These are phyloP conservation scores for Cyathus striatus DNA, from an alignment of 768 basidiomycete genomes.

Conservation along the genomic window DNA sequence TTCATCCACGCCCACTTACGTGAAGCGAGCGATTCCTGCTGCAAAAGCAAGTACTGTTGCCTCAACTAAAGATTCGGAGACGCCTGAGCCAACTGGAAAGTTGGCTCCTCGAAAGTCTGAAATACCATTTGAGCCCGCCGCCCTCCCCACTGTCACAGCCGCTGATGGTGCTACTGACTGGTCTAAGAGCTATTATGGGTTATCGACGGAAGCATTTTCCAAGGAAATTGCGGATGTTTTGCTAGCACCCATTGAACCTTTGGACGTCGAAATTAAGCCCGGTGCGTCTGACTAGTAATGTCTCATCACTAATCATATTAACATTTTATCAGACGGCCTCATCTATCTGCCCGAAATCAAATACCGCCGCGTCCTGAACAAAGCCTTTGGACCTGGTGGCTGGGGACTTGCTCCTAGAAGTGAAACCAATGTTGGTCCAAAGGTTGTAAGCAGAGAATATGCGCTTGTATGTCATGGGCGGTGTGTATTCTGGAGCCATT, in stretches of 20 bases:
- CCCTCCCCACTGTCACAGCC: conserved; percentile 8
- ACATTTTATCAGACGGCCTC: conserved; percentile 63
- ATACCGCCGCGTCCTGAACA: conserved; percentile 87
- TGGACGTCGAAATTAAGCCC: conserved; percentile 92
- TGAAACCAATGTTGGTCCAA: conserved; percentile 85
- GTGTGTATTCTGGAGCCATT: conserved; percentile 34
- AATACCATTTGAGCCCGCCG: background rate
- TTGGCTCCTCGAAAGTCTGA: background rate
- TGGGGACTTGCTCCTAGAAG: conserved; percentile 96
- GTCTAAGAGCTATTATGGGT: conserved; percentile 82
- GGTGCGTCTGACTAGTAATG: conserved; percentile 38
- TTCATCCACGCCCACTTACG: no score
- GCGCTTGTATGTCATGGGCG: conserved; percentile 90
- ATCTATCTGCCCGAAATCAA: conserved; percentile 97
- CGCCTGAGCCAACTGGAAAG: no score
- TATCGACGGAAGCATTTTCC: conserved; percentile 73
- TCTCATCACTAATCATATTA: background rate
- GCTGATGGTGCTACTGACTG: conserved; percentile 58
- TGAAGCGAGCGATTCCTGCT: no score
- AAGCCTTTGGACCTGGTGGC: conserved; percentile 92
- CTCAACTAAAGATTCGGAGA: no score
- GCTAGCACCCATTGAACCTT: conserved; percentile 66
- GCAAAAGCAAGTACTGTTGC: background rate
- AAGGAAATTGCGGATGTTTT: conserved; percentile 70
- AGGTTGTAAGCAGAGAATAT: conserved; percentile 89